Percentiles rank a stretch among this genome's conserved stretches.
phyloP scores from a whole-genome alignment of 202 grass and related monocot species.

The Brachypodium distachyon region DNA sequence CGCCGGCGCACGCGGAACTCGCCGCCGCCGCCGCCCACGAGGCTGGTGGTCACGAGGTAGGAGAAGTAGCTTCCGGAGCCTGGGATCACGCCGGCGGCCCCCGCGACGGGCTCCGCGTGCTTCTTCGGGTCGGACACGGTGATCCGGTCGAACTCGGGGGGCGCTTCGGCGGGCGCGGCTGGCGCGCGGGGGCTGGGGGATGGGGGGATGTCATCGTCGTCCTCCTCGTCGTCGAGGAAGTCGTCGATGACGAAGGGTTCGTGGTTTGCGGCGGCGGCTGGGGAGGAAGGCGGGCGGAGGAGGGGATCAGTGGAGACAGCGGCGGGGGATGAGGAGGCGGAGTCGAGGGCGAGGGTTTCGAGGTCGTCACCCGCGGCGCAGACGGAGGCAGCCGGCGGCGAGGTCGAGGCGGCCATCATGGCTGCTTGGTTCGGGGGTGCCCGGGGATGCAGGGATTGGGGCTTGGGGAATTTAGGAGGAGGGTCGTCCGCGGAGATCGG shows the following conservation, averaged over 20 bases:
- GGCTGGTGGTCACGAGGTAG: constrained; percentile 66
- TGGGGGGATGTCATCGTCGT: neutral
- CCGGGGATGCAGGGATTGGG: constrained; percentile 12
- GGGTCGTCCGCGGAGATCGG: neutral
- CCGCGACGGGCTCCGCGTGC: constrained; percentile 53
- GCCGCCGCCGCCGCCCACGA: constrained; percentile 19
- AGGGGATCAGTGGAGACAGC: constrained; percentile 56
- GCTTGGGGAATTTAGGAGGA: neutral
- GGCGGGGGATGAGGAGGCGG: constrained; percentile 20
- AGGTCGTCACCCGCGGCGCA: constrained; percentile 37
- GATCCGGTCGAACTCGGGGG: constrained; percentile 43
- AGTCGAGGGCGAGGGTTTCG: constrained; percentile 35
- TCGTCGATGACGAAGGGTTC: constrained; percentile 43
- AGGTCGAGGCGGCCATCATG: constrained; percentile 77
- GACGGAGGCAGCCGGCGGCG: constrained; percentile 23
- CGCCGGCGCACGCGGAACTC: constrained; percentile 68
- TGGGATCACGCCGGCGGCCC: constrained; percentile 43
- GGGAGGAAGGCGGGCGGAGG: constrained; percentile 44
- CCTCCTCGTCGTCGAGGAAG: constrained; percentile 20
- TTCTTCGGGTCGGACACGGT: constrained; percentile 86
- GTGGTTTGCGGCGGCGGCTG: neutral
- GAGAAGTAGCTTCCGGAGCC: constrained; percentile 73
- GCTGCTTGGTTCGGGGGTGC: neutral
- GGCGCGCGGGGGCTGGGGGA: neutral
- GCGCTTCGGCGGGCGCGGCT: neutral